These are phyloP conservation scores for Ampelomyces quisqualis DNA, from an alignment of 2,329 filamentous ascomycete genomes.

Conservation along the genomic window DNA sequence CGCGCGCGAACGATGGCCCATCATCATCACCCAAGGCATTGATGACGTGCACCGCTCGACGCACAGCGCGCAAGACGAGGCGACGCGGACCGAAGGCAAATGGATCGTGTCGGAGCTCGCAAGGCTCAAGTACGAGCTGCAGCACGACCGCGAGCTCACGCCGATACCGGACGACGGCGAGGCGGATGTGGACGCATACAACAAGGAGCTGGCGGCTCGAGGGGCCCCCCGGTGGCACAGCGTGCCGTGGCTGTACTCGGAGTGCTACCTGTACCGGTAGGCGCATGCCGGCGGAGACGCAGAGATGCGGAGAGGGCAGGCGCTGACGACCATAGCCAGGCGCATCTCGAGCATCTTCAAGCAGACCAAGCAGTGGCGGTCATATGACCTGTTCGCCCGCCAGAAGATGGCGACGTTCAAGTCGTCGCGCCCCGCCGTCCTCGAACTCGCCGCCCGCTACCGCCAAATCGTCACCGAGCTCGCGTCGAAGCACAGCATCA, in stretches of 20 bases:
- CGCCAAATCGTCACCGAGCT: slow-evolving; percentile 70
- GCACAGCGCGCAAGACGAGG: slow-evolving; percentile 58
- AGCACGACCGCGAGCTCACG: slow-evolving; percentile 80
- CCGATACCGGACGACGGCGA: slow-evolving; percentile 76
- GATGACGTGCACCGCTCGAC: slow-evolving; percentile 87
- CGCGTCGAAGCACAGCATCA: slow-evolving; percentile 52
- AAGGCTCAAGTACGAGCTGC: slow-evolving; percentile 88
- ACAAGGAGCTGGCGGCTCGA: slow-evolving; percentile 75
- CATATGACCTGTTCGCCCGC: slow-evolving; percentile 83
- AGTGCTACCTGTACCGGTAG: slow-evolving; percentile 90
- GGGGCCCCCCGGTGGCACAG: slow-evolving; percentile 78
- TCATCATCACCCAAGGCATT: slow-evolving; percentile 90
- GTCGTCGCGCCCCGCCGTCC: slow-evolving; percentile 81
- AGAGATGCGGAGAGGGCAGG: too few relatives aligned
- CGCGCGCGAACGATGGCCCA: slow-evolving; percentile 84
- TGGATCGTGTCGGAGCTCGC: slow-evolving; percentile 76
- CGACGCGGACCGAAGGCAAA: slow-evolving; percentile 78
- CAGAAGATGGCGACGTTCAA: slow-evolving; percentile 93
- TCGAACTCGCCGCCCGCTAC: slow-evolving; percentile 80
- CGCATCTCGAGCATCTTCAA: slow-evolving; percentile 79
- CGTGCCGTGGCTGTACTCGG: slow-evolving; percentile 83
- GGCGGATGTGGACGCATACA: slow-evolving; percentile 76
- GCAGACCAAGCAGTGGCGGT: slow-evolving; percentile 78
- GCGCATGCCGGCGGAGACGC: slow-evolving; percentile 8
- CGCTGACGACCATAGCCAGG: slow-evolving; percentile 51